Evolutionary conservation across 1,284 basidiomycete species (phyloP).

Genomic region (Fomitopsis schrenkii): DNA sequence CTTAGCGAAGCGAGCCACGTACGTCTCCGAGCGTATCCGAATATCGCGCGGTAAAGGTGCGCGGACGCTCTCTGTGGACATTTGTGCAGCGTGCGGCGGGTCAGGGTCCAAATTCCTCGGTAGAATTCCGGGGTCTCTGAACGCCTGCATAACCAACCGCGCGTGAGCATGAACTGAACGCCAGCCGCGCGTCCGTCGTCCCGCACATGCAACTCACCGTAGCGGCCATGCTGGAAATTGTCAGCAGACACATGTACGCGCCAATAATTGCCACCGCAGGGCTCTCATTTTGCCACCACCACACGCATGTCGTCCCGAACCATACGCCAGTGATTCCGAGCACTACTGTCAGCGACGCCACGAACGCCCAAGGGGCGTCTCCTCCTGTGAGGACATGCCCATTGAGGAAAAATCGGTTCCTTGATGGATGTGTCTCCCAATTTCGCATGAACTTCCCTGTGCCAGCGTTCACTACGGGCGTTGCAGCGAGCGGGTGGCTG

Average conservation of each 20-base stretch:
- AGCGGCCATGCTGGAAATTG: conserved; percentile 72
- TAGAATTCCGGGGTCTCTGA: conserved; percentile 86
- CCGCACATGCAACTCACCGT: conserved; percentile 47
- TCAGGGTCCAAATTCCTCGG: conserved; percentile 82
- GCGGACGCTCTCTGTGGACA: conserved; percentile 55
- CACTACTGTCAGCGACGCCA: conserved; percentile 58
- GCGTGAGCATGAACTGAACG: neutral
- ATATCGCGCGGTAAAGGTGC: conserved; percentile 79
- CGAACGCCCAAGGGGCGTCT: conserved; percentile 77
- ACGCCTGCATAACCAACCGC: conserved; percentile 43
- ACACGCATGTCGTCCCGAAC: conserved; percentile 82
- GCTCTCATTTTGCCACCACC: conserved; percentile 79
- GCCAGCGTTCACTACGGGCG: conserved; percentile 40
- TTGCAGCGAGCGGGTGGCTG: conserved; percentile 34
- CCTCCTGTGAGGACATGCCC: conserved; percentile 81
- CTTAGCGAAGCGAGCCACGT: conserved; percentile 31
- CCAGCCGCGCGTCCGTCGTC: neutral
- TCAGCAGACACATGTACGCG: conserved; percentile 74
- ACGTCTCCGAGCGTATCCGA: conserved; percentile 75
- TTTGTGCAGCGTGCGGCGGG: conserved; percentile 65
- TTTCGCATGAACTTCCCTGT: conserved; percentile 44
- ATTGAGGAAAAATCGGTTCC: conserved; percentile 70
- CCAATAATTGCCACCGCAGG: conserved; percentile 73
- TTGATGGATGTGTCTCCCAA: conserved; percentile 62
- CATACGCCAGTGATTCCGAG: conserved; percentile 71